A percentile compares a stretch with the other conserved stretches of the same genome.
phyloP scores from a whole-genome alignment of 140 eudicot genomes.

The Flaveria floridana region DNA sequence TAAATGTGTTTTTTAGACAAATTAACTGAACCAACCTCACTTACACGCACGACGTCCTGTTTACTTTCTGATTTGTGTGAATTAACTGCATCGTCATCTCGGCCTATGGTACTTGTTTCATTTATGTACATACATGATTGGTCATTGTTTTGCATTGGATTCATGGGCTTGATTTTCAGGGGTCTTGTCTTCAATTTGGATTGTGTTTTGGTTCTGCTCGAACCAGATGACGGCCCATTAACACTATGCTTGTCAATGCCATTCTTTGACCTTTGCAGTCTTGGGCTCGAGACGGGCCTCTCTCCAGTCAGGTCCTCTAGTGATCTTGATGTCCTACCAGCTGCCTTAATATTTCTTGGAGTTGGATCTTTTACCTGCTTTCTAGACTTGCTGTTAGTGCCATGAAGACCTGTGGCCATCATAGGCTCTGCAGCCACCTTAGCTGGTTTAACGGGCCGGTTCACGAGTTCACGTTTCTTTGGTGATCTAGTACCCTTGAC shows the following conservation, averaged over 20 bases:
- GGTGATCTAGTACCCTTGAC: slow-evolving; percentile 41
- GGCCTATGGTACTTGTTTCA: neutral
- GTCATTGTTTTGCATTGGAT: slow-evolving; percentile 34
- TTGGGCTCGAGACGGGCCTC: slow-evolving; percentile 35
- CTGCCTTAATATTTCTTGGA: slow-evolving; percentile 27
- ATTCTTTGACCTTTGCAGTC: slow-evolving; percentile 39
- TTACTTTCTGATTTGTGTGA: slow-evolving; percentile 45
- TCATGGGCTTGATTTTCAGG: slow-evolving; percentile 34
- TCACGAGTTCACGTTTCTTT: slow-evolving; percentile 32
- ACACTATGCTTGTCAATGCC: slow-evolving; percentile 35
- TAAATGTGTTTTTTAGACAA: neutral
- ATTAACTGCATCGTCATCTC: slow-evolving; percentile 30
- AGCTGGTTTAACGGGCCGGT: slow-evolving; percentile 30
- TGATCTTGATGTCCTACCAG: slow-evolving; percentile 17
- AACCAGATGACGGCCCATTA: slow-evolving; percentile 33
- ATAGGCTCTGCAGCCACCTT: slow-evolving; percentile 32
- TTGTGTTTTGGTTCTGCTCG: slow-evolving; percentile 30
- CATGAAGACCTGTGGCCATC: slow-evolving; percentile 24
- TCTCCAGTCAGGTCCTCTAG: slow-evolving; percentile 12
- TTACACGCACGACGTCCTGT: slow-evolving; percentile 41
- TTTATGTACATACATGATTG: slow-evolving; percentile 30
- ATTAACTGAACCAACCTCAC: slow-evolving; percentile 21
- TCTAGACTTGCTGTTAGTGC: neutral
- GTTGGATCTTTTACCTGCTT: slow-evolving; percentile 30
- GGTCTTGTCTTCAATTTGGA: slow-evolving; percentile 32